Percentiles rank a stretch among this genome's conserved stretches.
These are phyloP conservation scores for Camelina sativa DNA, from an alignment of 345 rosid genomes.

Conservation along the genomic window DNA sequence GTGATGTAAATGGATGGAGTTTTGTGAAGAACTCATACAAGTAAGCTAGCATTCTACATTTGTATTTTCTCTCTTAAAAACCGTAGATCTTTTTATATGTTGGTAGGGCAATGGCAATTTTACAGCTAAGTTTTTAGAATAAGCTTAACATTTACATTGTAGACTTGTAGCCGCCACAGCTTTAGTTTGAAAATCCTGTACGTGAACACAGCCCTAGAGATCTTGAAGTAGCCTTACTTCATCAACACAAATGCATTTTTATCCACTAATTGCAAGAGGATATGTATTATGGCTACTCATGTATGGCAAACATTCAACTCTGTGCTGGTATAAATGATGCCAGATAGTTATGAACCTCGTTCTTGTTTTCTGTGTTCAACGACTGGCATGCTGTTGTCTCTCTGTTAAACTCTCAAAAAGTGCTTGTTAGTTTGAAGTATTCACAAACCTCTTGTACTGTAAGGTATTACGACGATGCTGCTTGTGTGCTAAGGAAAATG, in stretches of 20 bases:
- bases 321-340: not conserved
- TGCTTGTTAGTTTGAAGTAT: conserved; percentile 13
- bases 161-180: not conserved
- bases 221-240: not conserved
- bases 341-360: not conserved
- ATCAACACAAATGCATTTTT: not conserved
- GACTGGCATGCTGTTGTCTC: not conserved
- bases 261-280: not conserved
- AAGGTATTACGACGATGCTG: conserved; percentile 99
- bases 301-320: not conserved
- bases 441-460: conserved; percentile 29
- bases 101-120: conserved; percentile 17
- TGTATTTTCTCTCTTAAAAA: not conserved
- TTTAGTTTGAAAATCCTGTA: not conserved
- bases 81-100: not conserved
- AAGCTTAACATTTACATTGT: not conserved
- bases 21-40: conserved; percentile 98
- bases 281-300: not conserved
- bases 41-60: conserved; percentile 53
- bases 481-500: conserved; percentile 97
- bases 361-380: conserved; percentile 2
- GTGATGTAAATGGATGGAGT: conserved; percentile 99
- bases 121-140: not conserved
- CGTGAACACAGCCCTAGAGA: not conserved
- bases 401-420: not conserved